These are phyloP conservation scores for Fusarium praegraminearum DNA, from an alignment of 2,329 filamentous ascomycete genomes.

Conservation along the genomic window DNA sequence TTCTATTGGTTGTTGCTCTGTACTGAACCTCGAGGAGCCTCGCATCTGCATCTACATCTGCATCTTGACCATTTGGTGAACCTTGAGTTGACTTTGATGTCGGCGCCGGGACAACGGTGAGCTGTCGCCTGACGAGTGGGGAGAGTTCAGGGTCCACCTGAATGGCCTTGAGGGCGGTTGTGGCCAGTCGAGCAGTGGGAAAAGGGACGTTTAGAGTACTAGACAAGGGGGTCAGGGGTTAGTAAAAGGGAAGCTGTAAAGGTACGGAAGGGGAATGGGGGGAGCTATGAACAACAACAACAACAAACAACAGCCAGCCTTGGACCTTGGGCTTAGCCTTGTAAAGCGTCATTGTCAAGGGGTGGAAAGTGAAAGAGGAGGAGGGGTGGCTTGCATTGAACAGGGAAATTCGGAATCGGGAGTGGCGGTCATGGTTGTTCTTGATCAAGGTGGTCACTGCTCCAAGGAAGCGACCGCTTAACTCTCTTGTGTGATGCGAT, in stretches of 20 bases:
- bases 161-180: conserved; percentile 79
- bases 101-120: conserved; percentile 65
- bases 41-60: conserved; percentile 39
- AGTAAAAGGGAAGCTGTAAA: conserved; percentile 13
- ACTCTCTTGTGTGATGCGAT: conserved; percentile 31
- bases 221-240: conserved; percentile 37
- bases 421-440: conserved; percentile 54
- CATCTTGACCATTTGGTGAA: conserved; percentile 26
- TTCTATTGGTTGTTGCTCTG: conserved; percentile 90
- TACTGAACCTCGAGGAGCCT: conserved; percentile 79
- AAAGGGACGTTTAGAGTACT: conserved; percentile 84
- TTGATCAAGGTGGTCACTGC: conserved; percentile 36
- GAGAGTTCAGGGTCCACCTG: conserved; percentile 92
- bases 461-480: conserved; percentile 18
- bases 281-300: conserved; percentile 30
- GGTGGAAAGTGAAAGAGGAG: not conserved
- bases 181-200: conserved; percentile 81
- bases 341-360: conserved; percentile 28
- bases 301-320: conserved; percentile 29
- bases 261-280: not conserved
- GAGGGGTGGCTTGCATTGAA: conserved; percentile 65
- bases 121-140: conserved; percentile 78
- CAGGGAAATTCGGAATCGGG: conserved; percentile 69
- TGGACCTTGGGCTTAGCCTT: conserved; percentile 18
- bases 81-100: conserved; percentile 43